Evolutionary conservation across 208 protist species (phyloP).

Genomic region (Spongospora subterranea): DNA sequence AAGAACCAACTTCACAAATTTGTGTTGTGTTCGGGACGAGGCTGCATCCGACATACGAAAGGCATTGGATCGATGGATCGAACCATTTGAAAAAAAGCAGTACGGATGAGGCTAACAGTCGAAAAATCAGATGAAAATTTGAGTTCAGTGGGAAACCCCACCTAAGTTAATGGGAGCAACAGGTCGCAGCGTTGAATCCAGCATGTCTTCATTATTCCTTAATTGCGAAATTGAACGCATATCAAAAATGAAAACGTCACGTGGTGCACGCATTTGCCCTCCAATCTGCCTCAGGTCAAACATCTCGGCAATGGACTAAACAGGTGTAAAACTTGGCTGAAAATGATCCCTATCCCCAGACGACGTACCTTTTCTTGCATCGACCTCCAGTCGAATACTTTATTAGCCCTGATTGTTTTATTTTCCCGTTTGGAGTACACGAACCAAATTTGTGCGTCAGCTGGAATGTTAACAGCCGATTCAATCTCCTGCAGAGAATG

Average conservation of each 20-base stretch:
- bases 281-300: slow-evolving; percentile 18
- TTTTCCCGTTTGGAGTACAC: slow-evolving; percentile 50
- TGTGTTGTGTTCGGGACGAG: slow-evolving; percentile 55
- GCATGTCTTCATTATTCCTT: background rate
- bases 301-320: background rate
- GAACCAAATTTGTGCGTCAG: background rate
- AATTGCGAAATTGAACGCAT: background rate
- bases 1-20: slow-evolving; percentile 52
- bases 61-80: slow-evolving; percentile 56
- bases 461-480: background rate
- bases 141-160: background rate
- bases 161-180: background rate
- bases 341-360: background rate
- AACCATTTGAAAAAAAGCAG: slow-evolving; percentile 65
- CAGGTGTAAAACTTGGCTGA: background rate
- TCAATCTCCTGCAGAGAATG: background rate
- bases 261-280: background rate
- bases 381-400: slow-evolving; percentile 15
- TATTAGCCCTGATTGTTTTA: background rate
- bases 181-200: background rate
- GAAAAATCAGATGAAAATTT: background rate
- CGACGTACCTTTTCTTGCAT: background rate
- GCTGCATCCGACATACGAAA: slow-evolving; percentile 63
- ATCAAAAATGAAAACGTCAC: background rate
- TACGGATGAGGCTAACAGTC: slow-evolving; percentile 65